Percentiles rank a stretch among this genome's conserved stretches.
phyloP scores from a whole-genome alignment of 768 basidiomycete genomes.

The Astraeus odoratus region DNA sequence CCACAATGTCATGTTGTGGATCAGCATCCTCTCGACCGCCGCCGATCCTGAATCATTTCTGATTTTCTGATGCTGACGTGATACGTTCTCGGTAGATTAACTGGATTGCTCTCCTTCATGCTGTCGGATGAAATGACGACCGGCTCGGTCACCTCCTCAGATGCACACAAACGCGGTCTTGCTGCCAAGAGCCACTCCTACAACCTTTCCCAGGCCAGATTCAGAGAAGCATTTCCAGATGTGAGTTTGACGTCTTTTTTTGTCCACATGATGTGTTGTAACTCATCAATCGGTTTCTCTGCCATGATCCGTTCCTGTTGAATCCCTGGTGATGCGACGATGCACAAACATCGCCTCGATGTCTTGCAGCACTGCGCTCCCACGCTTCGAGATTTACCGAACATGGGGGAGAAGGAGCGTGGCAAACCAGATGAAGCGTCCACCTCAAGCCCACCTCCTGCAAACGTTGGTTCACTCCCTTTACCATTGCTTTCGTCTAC shows the following conservation, averaged over 20 bases:
- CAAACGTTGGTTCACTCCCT: slow-evolving; percentile 10
- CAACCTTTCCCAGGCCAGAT: slow-evolving; percentile 75
- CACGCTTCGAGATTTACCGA: slow-evolving; percentile 68
- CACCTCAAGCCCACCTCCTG: slow-evolving; percentile 11
- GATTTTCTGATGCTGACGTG: slow-evolving; percentile 7
- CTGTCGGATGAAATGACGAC: slow-evolving; percentile 95
- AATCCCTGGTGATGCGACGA: slow-evolving; percentile 8
- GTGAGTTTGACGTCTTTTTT: slow-evolving; percentile 45
- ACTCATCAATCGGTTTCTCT: slow-evolving; percentile 13
- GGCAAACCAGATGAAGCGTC: slow-evolving; percentile 37
- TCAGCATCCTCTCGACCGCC: background rate
- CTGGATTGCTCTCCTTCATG: slow-evolving; percentile 93
- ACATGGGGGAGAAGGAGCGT: slow-evolving; percentile 83
- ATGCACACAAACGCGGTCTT: slow-evolving; percentile 69
- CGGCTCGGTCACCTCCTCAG: slow-evolving; percentile 77
- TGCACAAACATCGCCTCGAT: slow-evolving; percentile 14
- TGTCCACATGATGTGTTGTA: slow-evolving; percentile 14
- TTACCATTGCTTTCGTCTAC: slow-evolving; percentile 19
- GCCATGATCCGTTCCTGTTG: slow-evolving; percentile 12
- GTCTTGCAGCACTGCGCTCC: slow-evolving; percentile 59
- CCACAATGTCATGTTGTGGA: slow-evolving; percentile 5
- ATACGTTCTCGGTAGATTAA: slow-evolving; percentile 51
- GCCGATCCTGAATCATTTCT: background rate
- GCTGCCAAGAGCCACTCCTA: slow-evolving; percentile 78
- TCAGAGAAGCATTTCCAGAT: slow-evolving; percentile 84